Evolutionary conservation across 768 basidiomycete genomes (phyloP), one percentile per base, ranked within the genome.

Genomic region (Auricularia sp.): DNA sequence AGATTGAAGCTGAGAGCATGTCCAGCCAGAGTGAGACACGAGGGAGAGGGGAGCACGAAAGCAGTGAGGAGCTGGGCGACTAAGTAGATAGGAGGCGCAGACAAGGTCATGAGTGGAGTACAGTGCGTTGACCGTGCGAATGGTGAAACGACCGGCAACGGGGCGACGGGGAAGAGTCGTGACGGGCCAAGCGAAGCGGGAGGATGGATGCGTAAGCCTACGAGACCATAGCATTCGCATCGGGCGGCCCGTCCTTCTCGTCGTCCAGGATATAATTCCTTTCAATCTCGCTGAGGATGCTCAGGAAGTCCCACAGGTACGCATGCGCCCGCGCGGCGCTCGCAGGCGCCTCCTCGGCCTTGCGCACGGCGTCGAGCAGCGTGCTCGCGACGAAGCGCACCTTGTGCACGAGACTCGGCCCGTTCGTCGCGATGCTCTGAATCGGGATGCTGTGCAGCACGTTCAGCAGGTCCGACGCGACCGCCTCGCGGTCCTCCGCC

Each of bases 301-400:
- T 91, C 34, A 95, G 77, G 76, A 96, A 96, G 77, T 95, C 93
- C 90, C 90, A 92, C 64, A 94, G 81, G 74, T 91, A 93, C 39
- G 86, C 87, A 70, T 94, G 90, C 3, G 93, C 93, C 43, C 91
- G 83, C 51, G 90, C 88, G 54, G 90, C 90, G 54, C 86, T 88
- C 5, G 83, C 87, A 64, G 88, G 88, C 14, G 87, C 87, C 6
- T 85, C 88, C 71, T 90, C 89, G 60, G 86, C 88, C 74, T 89
- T 88, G 61, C 87, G 81, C 39, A 95, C 88, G 18, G 90, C 85
- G 71, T 94, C 92, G 65, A 95, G 79, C 62, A 96, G 77, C 2
- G 91, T 93, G 12, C 91, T 94, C 16, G 93, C 93, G 43, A 95
- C 91, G 73, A 93, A 95, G 65, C 93, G 87, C 67, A 95, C 92